phyloP scores from a whole-genome alignment of 2,329 filamentous ascomycete genomes.

The Celoporthe dispersa region DNA sequence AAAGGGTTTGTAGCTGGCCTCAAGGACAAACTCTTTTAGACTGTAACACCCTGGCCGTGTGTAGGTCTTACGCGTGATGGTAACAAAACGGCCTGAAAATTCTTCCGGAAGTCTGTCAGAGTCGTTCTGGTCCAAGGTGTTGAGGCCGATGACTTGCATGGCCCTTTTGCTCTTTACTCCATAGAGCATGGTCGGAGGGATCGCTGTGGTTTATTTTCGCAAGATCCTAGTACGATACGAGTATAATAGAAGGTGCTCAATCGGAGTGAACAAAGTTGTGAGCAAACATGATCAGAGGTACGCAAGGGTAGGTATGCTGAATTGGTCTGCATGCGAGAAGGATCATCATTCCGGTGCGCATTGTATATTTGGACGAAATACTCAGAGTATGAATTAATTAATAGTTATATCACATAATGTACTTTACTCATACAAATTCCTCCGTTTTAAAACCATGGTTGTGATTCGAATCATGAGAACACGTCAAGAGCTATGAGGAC shows the following conservation, averaged over 20 bases:
- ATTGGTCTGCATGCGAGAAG: not conserved
- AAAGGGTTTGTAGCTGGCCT: not conserved
- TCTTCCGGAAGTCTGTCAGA: not conserved
- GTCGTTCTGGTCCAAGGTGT: no score
- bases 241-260: not conserved
- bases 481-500: not conserved
- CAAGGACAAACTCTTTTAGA: rapidly evolving
- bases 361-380: not conserved
- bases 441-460: not conserved
- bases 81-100: not conserved
- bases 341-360: not conserved
- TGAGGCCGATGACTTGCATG: conserved; percentile 1
- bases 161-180: not conserved
- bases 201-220: not conserved
- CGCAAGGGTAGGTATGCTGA: not conserved
- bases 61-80: not conserved
- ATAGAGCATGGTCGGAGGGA: not conserved
- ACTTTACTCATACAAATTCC: not conserved
- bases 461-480: not conserved
- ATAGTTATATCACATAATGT: no score
- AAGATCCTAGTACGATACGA: not conserved
- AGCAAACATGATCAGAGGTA: not conserved
- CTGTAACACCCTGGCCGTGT: not conserved
- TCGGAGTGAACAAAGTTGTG: not conserved
- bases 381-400: not conserved